Evolutionary conservation across 2,329 filamentous ascomycete species (phyloP).

Genomic region (Stachybotrys echinatus): DNA sequence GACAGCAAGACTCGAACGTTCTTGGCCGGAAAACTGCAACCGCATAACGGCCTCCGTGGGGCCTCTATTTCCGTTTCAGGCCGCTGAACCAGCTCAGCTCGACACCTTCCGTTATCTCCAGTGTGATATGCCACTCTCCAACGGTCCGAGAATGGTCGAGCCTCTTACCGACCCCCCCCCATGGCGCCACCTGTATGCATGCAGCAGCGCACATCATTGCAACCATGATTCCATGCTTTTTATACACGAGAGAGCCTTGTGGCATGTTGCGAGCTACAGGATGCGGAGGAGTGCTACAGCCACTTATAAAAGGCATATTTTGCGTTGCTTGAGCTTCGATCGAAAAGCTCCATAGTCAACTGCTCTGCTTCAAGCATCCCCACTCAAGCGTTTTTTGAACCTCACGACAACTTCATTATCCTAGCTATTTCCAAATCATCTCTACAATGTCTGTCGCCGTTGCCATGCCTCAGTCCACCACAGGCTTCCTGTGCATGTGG

Average conservation of each 20-base stretch:
- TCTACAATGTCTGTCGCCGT: not conserved
- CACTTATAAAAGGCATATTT: not conserved
- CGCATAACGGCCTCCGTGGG: not conserved
- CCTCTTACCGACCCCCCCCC: not conserved
- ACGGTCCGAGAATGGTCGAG: not conserved
- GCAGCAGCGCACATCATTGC: too few relatives aligned
- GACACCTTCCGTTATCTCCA: not conserved
- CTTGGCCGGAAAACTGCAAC: not conserved
- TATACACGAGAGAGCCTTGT: too few relatives aligned
- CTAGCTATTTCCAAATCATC: not conserved
- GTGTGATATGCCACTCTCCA: not conserved
- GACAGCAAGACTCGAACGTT: not conserved
- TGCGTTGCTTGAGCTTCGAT: too few relatives aligned
- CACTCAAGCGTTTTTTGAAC: not conserved
- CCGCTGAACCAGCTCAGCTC: not conserved
- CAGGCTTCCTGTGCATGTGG: conserved; percentile 1
- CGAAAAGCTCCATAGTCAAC: too few relatives aligned
- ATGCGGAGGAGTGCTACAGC: not conserved
- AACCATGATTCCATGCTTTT: too few relatives aligned
- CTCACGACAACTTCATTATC: not conserved
- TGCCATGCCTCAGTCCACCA: not conserved
- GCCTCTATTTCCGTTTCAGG: not conserved
- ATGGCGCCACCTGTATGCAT: not conserved
- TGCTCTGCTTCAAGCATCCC: not conserved
- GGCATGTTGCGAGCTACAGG: too few relatives aligned